Percentiles rank a stretch among this genome's conserved stretches.
Evolutionary conservation across 2,329 filamentous ascomycete species (phyloP).

Genomic region (Botrytis paeoniae): DNA sequence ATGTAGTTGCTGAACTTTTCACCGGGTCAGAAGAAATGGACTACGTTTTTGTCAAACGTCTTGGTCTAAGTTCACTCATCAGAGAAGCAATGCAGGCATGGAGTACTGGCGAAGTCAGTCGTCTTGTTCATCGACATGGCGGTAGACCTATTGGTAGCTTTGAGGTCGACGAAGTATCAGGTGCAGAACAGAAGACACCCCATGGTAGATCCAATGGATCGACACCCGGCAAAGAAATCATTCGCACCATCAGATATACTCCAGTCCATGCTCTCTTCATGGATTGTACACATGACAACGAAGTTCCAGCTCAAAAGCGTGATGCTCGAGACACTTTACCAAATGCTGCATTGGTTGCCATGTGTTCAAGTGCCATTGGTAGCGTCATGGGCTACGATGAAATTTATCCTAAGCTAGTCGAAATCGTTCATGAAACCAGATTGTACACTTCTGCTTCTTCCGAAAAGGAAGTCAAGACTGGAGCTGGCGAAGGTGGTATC

Average conservation of each 20-base stretch:
- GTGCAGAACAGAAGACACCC: slow-evolving; percentile 47
- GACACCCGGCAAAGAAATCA: slow-evolving; percentile 44
- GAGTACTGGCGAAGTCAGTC: slow-evolving; percentile 89
- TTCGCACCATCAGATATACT: slow-evolving; percentile 79
- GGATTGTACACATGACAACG: slow-evolving; percentile 99
- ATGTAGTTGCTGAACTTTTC: slow-evolving; percentile 93
- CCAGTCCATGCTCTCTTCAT: slow-evolving; percentile 94
- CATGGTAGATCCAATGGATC: slow-evolving; percentile 36
- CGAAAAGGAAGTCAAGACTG: slow-evolving; percentile 57
- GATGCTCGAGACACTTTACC: slow-evolving; percentile 92
- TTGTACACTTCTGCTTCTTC: slow-evolving; percentile 79
- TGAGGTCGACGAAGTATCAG: slow-evolving; percentile 82
- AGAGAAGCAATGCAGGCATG: slow-evolving; percentile 98
- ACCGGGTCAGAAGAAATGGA: slow-evolving; percentile 95
- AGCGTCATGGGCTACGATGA: slow-evolving; percentile 99
- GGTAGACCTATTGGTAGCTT: slow-evolving; percentile 96
- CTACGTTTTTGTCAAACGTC: slow-evolving; percentile 88
- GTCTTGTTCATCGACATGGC: slow-evolving; percentile 88
- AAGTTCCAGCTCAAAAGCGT: slow-evolving; percentile 90
- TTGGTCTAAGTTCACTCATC: slow-evolving; percentile 88
- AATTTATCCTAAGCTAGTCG: slow-evolving; percentile 88
- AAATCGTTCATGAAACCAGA: slow-evolving; percentile 85
- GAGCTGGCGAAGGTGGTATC: slow-evolving; percentile 77
- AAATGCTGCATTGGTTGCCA: slow-evolving; percentile 88
- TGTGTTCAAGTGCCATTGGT: slow-evolving; percentile 92